Evolutionary conservation across 2,329 filamentous ascomycete species (phyloP), one percentile per base, ranked within the genome.

Genomic region (Fusarium neocosmosporiellum): DNA sequence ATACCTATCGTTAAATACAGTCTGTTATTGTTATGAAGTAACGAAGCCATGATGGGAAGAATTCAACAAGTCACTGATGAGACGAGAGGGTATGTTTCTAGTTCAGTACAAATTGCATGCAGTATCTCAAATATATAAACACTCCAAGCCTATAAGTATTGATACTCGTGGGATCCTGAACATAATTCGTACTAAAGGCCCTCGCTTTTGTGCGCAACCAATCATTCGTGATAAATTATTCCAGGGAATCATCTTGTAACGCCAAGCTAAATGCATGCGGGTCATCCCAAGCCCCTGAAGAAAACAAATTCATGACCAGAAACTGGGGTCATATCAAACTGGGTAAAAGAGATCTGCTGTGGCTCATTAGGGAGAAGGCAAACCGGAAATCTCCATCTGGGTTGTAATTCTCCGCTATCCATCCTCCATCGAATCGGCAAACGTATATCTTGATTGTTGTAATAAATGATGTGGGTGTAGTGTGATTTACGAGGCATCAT

Each of bases 231-330:
- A 61, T 33, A 64, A 20, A 58, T 48, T 57, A 64, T 62, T 48
- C 68, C 53, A 54, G 74, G 59, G 64, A 71, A 75, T 70, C 65
- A 66, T 68, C 53, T 63, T 71, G 46, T 31, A 77, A 75, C 75
- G 72, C 75, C 75, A 50, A 74, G 70, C 74, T 74, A 70, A 73
- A 76, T 70, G 68, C 62, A 68, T 36, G 43, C 55, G 29, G 63
- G 34, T 63, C 66, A 68, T 72, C 63, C 54, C 60, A 59, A 31
- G n/a, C 29, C 53, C 33, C 54, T n/a, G 33, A 43, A 39, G 48
- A 34, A 71, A 60, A 59, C 27, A 71, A 50, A 37, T 65, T 46
- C 18, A 33, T 46, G 22, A 29, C 22, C 53, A 57, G 55, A 65
- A n/a, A 48, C 10, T 31, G 55, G 34, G 16, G 58, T 31, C 18